Evolutionary conservation across 2,329 filamentous ascomycete species (phyloP).

Genomic region (Chaetomiaceae sp.): DNA sequence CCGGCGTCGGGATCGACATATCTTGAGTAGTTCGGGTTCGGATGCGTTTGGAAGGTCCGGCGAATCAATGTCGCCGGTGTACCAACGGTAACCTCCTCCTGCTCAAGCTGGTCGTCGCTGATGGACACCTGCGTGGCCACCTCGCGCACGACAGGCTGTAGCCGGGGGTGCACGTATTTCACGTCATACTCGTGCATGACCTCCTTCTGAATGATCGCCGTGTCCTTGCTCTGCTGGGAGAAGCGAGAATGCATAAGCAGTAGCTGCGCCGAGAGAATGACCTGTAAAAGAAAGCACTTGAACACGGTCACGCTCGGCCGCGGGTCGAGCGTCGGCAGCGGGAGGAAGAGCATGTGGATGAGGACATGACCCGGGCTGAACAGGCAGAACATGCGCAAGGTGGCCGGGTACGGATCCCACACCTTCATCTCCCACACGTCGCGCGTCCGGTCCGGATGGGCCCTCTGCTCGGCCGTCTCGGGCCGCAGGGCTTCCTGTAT

Average conservation of each 20-base stretch:
- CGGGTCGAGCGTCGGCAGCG: conserved; percentile 66
- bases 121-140: conserved; percentile 71
- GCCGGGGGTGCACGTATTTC: conserved; percentile 85
- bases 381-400: conserved; percentile 73
- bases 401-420: conserved; percentile 88
- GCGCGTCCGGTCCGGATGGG: conserved; percentile 71
- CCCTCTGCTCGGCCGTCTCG: conserved; percentile 70
- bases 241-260: conserved; percentile 67
- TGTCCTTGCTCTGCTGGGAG: conserved; percentile 79
- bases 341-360: conserved; percentile 82
- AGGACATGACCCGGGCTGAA: conserved; percentile 94
- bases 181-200: conserved; percentile 93
- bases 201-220: conserved; percentile 77
- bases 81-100: conserved; percentile 42
- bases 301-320: conserved; percentile 80
- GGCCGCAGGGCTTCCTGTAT: conserved; percentile 61
- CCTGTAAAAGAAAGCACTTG: conserved; percentile 70
- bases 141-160: conserved; percentile 72
- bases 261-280: conserved; percentile 71
- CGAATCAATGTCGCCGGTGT: conserved; percentile 59
- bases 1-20: conserved; percentile 61
- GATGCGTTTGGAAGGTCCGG: conserved; percentile 71
- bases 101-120: conserved; percentile 37
- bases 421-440: conserved; percentile 94
- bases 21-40: conserved; percentile 72